Base-by-base conservation (phyloP, 345 rosid species). In the Syzygium aqueum region DNA sequence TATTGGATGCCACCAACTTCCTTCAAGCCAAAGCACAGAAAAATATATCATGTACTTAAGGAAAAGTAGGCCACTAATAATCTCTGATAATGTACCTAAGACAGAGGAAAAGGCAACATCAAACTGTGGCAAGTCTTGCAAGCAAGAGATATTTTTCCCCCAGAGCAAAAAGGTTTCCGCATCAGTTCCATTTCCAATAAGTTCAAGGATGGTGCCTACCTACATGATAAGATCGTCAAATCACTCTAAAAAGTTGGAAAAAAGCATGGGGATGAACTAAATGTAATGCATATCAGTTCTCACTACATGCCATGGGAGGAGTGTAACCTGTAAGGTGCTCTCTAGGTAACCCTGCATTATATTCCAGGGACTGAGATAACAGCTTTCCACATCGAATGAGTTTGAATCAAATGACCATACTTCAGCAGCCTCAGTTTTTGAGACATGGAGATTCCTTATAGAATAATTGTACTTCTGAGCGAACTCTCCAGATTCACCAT, bases 341-440 rank as follows among this genome's bases (percentile, higher is more conserved):
- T 97, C 99, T 87, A 97, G 94, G 89, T 95, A 96, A 90, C 95
- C 91, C 33, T 97, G 96, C 86, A 97, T 94, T 86, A 93, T 93
- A 88, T 92, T 95, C 98, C 99, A 97, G 46, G 98, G 94, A 90
- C 99, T 97, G 89, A 96, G 93, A 92, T 96, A 93, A 84, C 86
- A 91, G 85, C 87, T 89, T 86, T 91, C 93, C 56, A 91, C 51
- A 78, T 95, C 92, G 91, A 90, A 89, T 46, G 89, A 87, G 88
- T 84, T 85, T 59, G 84, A 84, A 77, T 93, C 90, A 67, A 92
- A 91, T 17, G 93, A 92, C 98, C 96, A 94, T 83, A 92, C 85
- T 89, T 95, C 94, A 91, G 91, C 67, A 82, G 93, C 95, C 87
- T 89, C 86, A 56, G 93, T 91, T 86, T 88, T 91, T 46, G 89